phyloP scores from a whole-genome alignment of 2,329 filamentous ascomycete species.

The Emydomyces testavorans region DNA sequence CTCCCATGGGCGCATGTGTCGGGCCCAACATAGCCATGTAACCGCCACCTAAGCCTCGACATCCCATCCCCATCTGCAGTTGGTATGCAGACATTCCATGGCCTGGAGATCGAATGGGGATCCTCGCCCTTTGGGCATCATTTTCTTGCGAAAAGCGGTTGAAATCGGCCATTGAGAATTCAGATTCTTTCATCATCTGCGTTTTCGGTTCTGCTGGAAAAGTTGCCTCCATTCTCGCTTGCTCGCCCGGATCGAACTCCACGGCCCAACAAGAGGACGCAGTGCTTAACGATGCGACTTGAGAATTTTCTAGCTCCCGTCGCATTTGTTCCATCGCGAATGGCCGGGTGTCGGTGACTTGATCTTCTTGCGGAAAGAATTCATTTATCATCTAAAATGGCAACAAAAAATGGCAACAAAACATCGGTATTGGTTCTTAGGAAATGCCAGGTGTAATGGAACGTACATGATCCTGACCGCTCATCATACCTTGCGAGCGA shows the following conservation, averaged over 20 bases:
- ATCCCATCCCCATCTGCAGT: slow-evolving; percentile 28
- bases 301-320: slow-evolving; percentile 47
- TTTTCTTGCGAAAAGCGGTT: slow-evolving; percentile 68
- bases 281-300: slow-evolving; percentile 39
- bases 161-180: slow-evolving; percentile 76
- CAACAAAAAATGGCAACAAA: too few relatives aligned
- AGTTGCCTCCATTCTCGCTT: slow-evolving; percentile 60
- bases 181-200: slow-evolving; percentile 39
- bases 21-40: slow-evolving; percentile 42
- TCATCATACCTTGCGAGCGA: slow-evolving; percentile 57
- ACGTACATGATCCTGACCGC: slow-evolving; percentile 59
- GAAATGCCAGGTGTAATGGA: neutral
- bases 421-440: too few relatives aligned
- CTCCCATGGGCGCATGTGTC: slow-evolving; percentile 39
- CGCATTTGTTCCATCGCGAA: slow-evolving; percentile 59
- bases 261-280: slow-evolving; percentile 51
- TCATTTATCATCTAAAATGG: slow-evolving; percentile 71
- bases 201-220: slow-evolving; percentile 47
- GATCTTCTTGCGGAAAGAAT: slow-evolving; percentile 69
- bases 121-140: slow-evolving; percentile 47
- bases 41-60: slow-evolving; percentile 24
- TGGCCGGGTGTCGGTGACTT: slow-evolving; percentile 44
- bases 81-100: slow-evolving; percentile 40
- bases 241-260: slow-evolving; percentile 52
- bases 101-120: slow-evolving; percentile 44